Percentiles rank a stretch among this genome's conserved stretches.
Evolutionary conservation across 2,329 filamentous ascomycete species (phyloP).

Genomic region (Monilinia laxa): DNA sequence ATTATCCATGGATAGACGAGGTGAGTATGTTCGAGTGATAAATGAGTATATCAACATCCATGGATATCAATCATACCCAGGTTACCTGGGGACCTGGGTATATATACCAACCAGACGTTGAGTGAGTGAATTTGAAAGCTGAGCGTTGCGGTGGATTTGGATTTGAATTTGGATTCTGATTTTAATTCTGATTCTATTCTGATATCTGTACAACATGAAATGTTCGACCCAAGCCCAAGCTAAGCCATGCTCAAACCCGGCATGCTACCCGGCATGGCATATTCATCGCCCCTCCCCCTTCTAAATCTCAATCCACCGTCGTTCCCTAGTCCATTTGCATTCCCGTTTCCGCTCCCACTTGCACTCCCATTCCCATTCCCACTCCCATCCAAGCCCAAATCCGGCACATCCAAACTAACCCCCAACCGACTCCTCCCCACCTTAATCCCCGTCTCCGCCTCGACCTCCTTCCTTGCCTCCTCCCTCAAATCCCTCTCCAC

Average conservation of each 20-base stretch:
- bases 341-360: conserved; percentile 40
- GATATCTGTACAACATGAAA: background rate
- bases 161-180: too few relatives aligned
- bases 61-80: too few relatives aligned
- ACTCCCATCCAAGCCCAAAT: conserved; percentile 33
- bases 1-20: too few relatives aligned
- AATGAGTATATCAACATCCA: too few relatives aligned
- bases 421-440: conserved; percentile 36
- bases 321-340: conserved; percentile 29
- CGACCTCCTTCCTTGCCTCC: conserved; percentile 50
- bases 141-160: too few relatives aligned
- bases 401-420: conserved; percentile 40
- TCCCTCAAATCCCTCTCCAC: conserved; percentile 51
- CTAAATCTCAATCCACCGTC: conserved; percentile 34
- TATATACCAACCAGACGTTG: too few relatives aligned
- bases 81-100: too few relatives aligned
- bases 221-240: background rate
- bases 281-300: conserved; percentile 40
- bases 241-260: conserved; percentile 37
- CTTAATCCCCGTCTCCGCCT: conserved; percentile 45
- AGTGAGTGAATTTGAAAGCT: too few relatives aligned
- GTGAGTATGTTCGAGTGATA: too few relatives aligned
- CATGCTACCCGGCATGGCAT: conserved; percentile 43
- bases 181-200: too few relatives aligned
- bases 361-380: conserved; percentile 39